Percentiles rank a stretch among this genome's conserved stretches.
phyloP scores from a whole-genome alignment of 208 protist genomes.

The Acanthamoeba triangularis region DNA sequence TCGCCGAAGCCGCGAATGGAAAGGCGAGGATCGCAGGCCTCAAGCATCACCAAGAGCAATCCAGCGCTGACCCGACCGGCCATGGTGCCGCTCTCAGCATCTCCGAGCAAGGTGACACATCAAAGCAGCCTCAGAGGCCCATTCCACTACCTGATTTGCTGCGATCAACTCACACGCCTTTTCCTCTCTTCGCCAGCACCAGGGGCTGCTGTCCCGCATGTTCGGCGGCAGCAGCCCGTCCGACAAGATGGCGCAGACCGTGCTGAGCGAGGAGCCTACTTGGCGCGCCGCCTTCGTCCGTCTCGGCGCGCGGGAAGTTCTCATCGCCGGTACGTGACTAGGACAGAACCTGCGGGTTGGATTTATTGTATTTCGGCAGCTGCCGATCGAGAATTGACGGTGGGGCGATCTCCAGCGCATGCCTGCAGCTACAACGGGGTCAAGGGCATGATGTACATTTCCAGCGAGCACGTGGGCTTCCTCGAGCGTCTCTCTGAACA shows the following conservation, averaged over 20 bases:
- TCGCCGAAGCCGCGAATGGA: too few relatives aligned
- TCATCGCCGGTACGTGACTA: neutral
- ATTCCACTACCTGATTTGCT: too few relatives aligned
- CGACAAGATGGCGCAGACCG: neutral
- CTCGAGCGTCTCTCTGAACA: neutral
- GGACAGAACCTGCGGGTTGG: too few relatives aligned
- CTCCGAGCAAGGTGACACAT: neutral
- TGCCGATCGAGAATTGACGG: neutral
- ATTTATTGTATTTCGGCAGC: neutral
- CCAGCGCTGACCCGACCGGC: too few relatives aligned
- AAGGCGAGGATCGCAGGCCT: too few relatives aligned
- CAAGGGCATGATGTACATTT: conserved; percentile 22
- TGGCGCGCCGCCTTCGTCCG: neutral
- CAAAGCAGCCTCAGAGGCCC: too few relatives aligned
- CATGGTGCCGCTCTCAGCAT: neutral
- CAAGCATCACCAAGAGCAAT: too few relatives aligned
- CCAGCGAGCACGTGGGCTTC: neutral
- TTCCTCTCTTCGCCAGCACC: neutral
- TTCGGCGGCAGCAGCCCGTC: neutral
- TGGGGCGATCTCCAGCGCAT: neutral
- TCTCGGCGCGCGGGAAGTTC: neutral
- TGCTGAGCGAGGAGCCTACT: neutral
- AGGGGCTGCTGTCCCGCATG: neutral
- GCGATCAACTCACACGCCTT: too few relatives aligned
- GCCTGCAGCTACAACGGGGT: neutral